Conservation (phyloP, 805 yeast genomes). For the Lachancea kluyveri region DNA sequence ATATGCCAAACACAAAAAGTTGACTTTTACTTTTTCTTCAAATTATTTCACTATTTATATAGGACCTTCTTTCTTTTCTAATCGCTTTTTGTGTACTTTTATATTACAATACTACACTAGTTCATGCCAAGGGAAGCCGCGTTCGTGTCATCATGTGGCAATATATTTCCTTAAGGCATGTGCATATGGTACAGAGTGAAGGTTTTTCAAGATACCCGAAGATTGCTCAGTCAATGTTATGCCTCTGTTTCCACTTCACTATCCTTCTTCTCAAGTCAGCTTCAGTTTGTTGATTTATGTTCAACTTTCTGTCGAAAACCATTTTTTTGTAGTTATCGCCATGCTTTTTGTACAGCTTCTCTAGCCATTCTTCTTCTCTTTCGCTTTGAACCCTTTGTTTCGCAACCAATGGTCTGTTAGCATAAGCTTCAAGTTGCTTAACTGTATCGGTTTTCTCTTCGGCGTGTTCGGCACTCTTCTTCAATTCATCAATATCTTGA, state of each 20-base stretch:
- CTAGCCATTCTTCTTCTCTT: conserved; percentile 72
- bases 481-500: conserved; percentile 27
- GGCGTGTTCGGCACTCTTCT: conserved; percentile 15
- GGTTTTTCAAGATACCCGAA: too few relatives aligned
- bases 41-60: not conserved
- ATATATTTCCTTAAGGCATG: too few relatives aligned
- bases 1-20: too few relatives aligned
- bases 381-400: conserved; percentile 55
- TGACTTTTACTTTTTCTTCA: conserved; percentile 1
- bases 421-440: conserved; percentile 58
- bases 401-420: conserved; percentile 36
- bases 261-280: conserved; percentile 77
- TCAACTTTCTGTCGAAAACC: conserved; percentile 88
- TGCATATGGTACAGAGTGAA: not conserved
- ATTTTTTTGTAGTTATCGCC: conserved; percentile 85
- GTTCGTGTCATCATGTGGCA: too few relatives aligned
- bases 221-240: conserved; percentile 31
- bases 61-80: not conserved
- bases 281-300: conserved; percentile 75
- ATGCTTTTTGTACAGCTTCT: conserved; percentile 58
- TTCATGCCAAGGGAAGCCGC: too few relatives aligned
- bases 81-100: not conserved
- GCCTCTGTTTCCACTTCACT: conserved; percentile 56
- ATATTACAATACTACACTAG: not conserved
- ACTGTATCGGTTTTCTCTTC: conserved; percentile 50